Evolutionary conservation across 2,329 filamentous ascomycete species (phyloP).

Genomic region (Plectosphaerella cucumerina): DNA sequence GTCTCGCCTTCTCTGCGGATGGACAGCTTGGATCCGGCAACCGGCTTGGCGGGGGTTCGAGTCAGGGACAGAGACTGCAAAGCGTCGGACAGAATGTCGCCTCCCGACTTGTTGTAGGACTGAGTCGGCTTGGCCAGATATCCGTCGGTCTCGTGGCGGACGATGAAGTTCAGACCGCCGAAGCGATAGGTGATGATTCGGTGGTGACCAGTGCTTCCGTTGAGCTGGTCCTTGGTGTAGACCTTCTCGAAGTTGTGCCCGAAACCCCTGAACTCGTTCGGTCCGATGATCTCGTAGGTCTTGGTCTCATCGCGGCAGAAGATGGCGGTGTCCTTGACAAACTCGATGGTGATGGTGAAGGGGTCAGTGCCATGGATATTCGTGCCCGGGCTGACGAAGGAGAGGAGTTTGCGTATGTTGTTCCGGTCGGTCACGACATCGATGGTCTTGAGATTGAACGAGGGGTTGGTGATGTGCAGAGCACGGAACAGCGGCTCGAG

Average conservation of each 20-base stretch:
- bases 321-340: slow-evolving; percentile 29
- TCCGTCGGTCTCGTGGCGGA: slow-evolving; percentile 39
- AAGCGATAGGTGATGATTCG: slow-evolving; percentile 40
- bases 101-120: no score
- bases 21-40: slow-evolving; percentile 19
- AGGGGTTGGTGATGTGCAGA: slow-evolving; percentile 30
- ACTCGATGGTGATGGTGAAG: slow-evolving; percentile 38
- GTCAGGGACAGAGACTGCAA: slow-evolving; percentile 18
- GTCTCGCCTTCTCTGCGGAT: slow-evolving; percentile 24
- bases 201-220: slow-evolving; percentile 37
- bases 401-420: slow-evolving; percentile 43
- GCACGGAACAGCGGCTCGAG: slow-evolving; percentile 43
- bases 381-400: slow-evolving; percentile 29
- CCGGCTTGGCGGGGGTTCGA: slow-evolving; percentile 1
- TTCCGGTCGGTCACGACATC: slow-evolving; percentile 42
- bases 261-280: slow-evolving; percentile 33
- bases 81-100: slow-evolving; percentile 14
- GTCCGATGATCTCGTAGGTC: slow-evolving; percentile 21
- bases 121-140: slow-evolving; percentile 27
- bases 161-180: slow-evolving; percentile 31
- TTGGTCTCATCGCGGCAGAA: slow-evolving; percentile 28
- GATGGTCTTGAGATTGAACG: slow-evolving; percentile 29
- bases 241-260: slow-evolving; percentile 41
- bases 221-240: slow-evolving; percentile 27
- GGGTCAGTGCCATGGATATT: slow-evolving; percentile 18